Base-by-base conservation (phyloP, 2,329 filamentous ascomycete species). In the Chalaropsis thielavioides region DNA sequence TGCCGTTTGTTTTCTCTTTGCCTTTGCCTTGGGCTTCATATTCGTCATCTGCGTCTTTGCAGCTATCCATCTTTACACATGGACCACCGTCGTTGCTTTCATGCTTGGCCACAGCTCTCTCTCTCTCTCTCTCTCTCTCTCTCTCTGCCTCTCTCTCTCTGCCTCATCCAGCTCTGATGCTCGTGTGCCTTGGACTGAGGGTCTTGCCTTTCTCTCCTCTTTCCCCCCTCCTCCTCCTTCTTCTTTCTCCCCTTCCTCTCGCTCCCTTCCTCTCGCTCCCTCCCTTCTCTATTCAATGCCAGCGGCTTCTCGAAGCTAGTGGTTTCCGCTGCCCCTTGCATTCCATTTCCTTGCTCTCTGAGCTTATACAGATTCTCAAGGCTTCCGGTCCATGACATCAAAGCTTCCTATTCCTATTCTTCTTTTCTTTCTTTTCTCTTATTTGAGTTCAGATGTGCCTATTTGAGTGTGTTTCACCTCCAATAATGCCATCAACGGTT, bases 281-380 rank as follows among this genome's bases (percentile, higher is more conserved):
- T 56, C 15, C 22, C 51, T 24, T 51, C n/a, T 22, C 41, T 8
- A 27, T 56, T 27, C 51, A 27, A 56, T 56, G 10, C 51, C 51
- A 56, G 24, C 24, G 11, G 24, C 24, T 56, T 56, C 51, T 56
- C 51, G 51, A 56, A 56, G 51, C 51, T 56, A 56, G 51, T 56
- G 51, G 51, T 56, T 56, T 56, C 51, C 31, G 27, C 51, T 56
- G 10, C 22, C 27, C 51, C 51, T 31, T 56, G 51, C 22, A 56
- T 56, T 56, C 51, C 22, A 6, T 56, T n/a, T 22, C 6, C 22
- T 2, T n/a, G 22, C 22, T 15, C 27, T 31, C 22, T 31, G 10
- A 56, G 24, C 51, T 31, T 31, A 13, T 15, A 56, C 24, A 3
- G 11, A 19, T 22, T 56, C 22, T 17, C 13, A 27, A 31, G 22